Percentiles rank a stretch among this genome's conserved stretches.
Evolutionary conservation across 345 rosid genomes (phyloP).

Genomic region (Excoecaria cochinchinensis): DNA sequence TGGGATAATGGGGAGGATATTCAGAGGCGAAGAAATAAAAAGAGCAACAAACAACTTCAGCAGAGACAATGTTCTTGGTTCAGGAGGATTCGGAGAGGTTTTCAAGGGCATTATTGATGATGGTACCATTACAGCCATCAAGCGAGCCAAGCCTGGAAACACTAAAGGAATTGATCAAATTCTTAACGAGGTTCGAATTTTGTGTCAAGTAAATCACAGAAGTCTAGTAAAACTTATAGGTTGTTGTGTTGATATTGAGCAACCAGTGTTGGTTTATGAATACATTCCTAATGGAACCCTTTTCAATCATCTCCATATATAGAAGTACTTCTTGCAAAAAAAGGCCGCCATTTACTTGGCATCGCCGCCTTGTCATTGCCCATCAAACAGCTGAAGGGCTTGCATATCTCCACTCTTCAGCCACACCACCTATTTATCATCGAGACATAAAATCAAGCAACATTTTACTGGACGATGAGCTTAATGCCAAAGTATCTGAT

Average conservation of each 20-base stretch:
- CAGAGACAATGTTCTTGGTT: conserved; percentile 41
- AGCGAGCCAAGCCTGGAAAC: conserved; percentile 50
- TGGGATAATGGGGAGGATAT: conserved; percentile 11
- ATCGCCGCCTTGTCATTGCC: conserved; percentile 39
- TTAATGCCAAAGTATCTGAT: conserved; percentile 54
- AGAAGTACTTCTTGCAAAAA: background rate
- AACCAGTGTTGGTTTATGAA: conserved; percentile 54
- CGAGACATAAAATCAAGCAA: conserved; percentile 60
- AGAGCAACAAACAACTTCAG: conserved; percentile 52
- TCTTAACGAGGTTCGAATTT: conserved; percentile 59
- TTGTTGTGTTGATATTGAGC: conserved; percentile 49
- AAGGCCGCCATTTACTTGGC: conserved; percentile 36
- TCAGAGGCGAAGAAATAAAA: conserved; percentile 46
- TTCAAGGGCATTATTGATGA: conserved; percentile 46
- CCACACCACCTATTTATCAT: conserved; percentile 56
- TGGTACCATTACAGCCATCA: conserved; percentile 48
- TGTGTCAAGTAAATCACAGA: conserved; percentile 60
- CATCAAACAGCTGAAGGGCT: conserved; percentile 54
- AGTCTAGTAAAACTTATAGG: conserved; percentile 42
- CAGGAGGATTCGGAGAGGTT: conserved; percentile 59
- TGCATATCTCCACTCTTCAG: conserved; percentile 53
- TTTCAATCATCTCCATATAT: conserved; percentile 47
- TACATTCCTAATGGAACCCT: conserved; percentile 52
- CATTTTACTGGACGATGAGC: conserved; percentile 47
- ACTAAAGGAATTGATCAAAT: conserved; percentile 53